Conservation (phyloP, 148 eudicot genomes). For the Chenopodium quinoa region DNA sequence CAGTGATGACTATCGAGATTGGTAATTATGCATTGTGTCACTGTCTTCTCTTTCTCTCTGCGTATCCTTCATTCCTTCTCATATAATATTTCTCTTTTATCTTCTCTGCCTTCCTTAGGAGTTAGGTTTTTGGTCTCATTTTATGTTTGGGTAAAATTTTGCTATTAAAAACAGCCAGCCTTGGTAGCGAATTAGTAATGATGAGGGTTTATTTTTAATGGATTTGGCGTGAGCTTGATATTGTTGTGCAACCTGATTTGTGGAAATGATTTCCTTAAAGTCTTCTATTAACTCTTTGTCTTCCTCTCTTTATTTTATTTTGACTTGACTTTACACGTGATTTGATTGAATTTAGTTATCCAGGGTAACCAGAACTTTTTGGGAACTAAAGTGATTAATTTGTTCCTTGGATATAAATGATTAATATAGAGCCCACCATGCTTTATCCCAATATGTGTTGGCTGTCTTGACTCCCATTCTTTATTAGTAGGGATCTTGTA, state of each 20-base stretch:
- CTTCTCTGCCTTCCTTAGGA: background rate
- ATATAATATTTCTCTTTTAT: background rate
- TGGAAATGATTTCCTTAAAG: background rate
- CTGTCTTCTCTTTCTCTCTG: background rate
- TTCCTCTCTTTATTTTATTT: background rate
- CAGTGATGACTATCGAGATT: background rate
- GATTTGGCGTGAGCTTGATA: background rate
- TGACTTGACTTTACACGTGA: background rate
- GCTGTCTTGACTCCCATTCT: background rate
- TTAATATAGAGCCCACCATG: background rate
- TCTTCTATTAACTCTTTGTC: background rate
- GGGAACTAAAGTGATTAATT: background rate
- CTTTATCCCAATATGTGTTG: background rate
- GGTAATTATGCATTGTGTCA: background rate
- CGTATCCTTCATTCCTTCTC: background rate
- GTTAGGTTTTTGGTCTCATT: background rate
- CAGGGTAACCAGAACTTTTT: background rate
- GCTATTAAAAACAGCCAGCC: background rate
- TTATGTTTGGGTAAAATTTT: background rate
- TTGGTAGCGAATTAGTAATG: background rate
- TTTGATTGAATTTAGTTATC: background rate
- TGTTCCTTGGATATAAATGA: background rate
- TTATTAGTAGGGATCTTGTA: background rate
- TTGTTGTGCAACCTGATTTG: background rate
- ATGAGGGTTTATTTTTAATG: no score